Evolutionary conservation across 2,329 filamentous ascomycete genomes (phyloP).

Genomic region (Colletotrichum neosansevieriae): DNA sequence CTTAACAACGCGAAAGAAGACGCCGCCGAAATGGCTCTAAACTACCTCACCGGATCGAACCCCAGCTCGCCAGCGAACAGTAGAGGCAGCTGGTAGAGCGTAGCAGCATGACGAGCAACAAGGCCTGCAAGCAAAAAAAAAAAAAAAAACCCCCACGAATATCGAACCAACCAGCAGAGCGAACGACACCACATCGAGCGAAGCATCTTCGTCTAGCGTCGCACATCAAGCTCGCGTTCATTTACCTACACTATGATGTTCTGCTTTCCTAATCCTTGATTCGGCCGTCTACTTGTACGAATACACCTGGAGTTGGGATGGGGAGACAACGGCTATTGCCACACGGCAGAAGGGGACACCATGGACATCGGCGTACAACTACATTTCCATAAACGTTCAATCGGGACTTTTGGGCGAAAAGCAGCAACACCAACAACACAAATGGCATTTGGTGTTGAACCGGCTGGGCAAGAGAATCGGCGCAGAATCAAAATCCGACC

Average conservation of each 20-base stretch:
- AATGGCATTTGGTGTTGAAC: conserved; percentile 6
- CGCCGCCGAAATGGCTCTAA: conserved; percentile 84
- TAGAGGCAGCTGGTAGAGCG: conserved; percentile 38
- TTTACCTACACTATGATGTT: neutral
- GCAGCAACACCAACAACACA: neutral
- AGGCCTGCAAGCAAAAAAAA: conserved; percentile 1
- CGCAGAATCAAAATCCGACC: conserved; percentile 12
- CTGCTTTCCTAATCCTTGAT: conserved; percentile 26
- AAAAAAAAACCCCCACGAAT: too few relatives aligned
- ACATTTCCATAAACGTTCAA: conserved; percentile 37
- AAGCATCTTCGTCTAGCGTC: conserved; percentile 33
- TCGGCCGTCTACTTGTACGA: conserved; percentile 39
- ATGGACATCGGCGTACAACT: conserved; percentile 40
- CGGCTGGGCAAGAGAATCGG: conserved; percentile 9
- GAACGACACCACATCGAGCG: conserved; percentile 19
- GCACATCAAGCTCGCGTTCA: conserved; percentile 6
- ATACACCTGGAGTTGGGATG: conserved; percentile 39
- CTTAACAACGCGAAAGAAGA: conserved; percentile 91
- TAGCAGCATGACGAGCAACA: neutral
- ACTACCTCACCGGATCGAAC: conserved; percentile 61
- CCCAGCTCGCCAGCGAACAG: conserved; percentile 54
- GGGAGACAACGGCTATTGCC: conserved; percentile 38
- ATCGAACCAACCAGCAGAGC: conserved; percentile 7
- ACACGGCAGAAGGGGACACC: conserved; percentile 37
- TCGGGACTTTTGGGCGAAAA: conserved; percentile 7